Evolutionary conservation across 208 protist species (phyloP).

Genomic region (Leishmania lainsoni): DNA sequence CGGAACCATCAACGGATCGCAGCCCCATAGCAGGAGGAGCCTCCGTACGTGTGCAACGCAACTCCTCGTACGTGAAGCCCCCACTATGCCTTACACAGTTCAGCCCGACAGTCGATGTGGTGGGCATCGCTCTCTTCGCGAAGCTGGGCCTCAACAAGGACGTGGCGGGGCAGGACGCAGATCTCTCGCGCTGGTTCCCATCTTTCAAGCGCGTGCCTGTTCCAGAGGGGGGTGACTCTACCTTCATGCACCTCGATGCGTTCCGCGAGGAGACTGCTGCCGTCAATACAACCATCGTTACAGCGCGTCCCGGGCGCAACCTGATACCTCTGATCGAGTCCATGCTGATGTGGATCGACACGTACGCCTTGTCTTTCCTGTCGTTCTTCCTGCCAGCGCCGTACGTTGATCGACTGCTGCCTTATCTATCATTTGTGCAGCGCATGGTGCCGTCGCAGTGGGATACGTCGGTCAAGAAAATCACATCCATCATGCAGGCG

Average conservation of each 20-base stretch:
- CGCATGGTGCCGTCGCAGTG: constrained; percentile 48
- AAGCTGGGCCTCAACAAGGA: constrained; percentile 57
- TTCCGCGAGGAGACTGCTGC: constrained; percentile 26
- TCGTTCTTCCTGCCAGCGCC: constrained; percentile 48
- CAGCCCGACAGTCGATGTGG: constrained; percentile 40
- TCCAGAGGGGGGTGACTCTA: background rate
- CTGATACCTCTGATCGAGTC: constrained; percentile 46
- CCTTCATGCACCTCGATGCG: constrained; percentile 36
- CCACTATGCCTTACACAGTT: constrained; percentile 51
- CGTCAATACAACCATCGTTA: constrained; percentile 46
- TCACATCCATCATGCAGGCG: background rate
- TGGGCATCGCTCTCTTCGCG: constrained; percentile 64
- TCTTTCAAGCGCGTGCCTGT: constrained; percentile 27
- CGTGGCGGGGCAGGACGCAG: constrained; percentile 23
- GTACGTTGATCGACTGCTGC: constrained; percentile 40
- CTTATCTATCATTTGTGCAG: constrained; percentile 43
- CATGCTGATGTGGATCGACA: constrained; percentile 64
- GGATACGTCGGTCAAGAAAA: constrained; percentile 24
- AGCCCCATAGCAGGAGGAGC: background rate
- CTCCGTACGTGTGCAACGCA: background rate
- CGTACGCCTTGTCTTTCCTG: constrained; percentile 51
- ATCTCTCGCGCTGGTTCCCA: constrained; percentile 66
- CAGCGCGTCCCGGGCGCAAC: constrained; percentile 36
- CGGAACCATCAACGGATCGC: background rate
- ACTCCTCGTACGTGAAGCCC: constrained; percentile 2